phyloP scores from a whole-genome alignment of 441 rosid species.

The Dalechampia spathulata region DNA sequence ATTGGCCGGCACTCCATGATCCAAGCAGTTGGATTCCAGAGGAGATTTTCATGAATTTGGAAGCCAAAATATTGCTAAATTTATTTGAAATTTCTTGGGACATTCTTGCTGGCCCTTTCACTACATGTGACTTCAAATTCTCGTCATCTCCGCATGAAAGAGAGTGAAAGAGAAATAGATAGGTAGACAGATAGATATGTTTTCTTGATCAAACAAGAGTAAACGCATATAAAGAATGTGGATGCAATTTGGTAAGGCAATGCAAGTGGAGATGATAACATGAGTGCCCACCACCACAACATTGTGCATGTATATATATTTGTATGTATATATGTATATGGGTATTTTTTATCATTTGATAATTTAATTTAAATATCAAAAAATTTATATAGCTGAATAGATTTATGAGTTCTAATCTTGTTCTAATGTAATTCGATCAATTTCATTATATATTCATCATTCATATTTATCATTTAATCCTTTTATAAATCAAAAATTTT shows the following conservation, averaged over 20 bases:
- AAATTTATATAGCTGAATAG: no score
- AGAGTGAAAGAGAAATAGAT: constrained; percentile 8
- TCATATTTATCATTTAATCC: no score
- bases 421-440: no score
- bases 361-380: no score
- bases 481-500: no score
- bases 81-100: constrained; percentile 7
- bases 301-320: no score
- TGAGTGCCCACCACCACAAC: constrained; percentile 32
- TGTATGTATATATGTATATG: no score
- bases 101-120: constrained; percentile 22
- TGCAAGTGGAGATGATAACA: constrained; percentile 25
- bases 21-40: constrained; percentile 1
- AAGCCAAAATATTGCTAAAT: not conserved
- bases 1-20: not conserved
- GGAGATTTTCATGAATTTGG: not conserved
- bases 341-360: no score
- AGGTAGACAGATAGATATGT: constrained; percentile 1
- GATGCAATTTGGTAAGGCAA: constrained; percentile 12
- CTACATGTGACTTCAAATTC: constrained; percentile 20
- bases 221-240: constrained; percentile 27
- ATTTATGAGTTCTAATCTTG: no score
- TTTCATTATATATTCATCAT: no score
- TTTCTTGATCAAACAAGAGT: constrained; percentile 20
- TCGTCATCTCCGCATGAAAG: not conserved